These are phyloP conservation scores for Termitomyces sp. DNA, from an alignment of 768 basidiomycete species.

Conservation along the genomic window DNA sequence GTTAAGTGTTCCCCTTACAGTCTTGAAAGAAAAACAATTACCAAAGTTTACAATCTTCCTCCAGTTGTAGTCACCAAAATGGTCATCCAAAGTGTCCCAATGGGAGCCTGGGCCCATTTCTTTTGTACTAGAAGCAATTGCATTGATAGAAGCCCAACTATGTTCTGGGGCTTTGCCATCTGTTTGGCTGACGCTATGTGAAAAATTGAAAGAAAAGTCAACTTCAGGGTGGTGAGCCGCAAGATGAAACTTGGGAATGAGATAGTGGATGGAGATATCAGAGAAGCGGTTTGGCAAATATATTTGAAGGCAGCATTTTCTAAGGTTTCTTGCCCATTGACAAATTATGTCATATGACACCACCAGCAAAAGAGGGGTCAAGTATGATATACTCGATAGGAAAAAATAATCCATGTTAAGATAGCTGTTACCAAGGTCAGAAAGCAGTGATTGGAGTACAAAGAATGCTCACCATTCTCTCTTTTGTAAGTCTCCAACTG, in stretches of 20 bases:
- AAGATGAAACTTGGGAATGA: slow-evolving; percentile 27
- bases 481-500: background rate
- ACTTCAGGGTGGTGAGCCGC: slow-evolving; percentile 14
- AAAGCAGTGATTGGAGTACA: too few species aligned
- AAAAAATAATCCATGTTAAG: slow-evolving; percentile 21
- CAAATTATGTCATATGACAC: slow-evolving; percentile 24
- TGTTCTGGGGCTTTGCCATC: slow-evolving; percentile 14
- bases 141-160: slow-evolving; percentile 19
- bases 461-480: background rate
- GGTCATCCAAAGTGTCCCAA: slow-evolving; percentile 19
- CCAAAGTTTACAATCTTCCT: slow-evolving; percentile 11
- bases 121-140: slow-evolving; percentile 11
- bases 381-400: slow-evolving; percentile 10
- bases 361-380: slow-evolving; percentile 1
- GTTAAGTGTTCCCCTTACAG: too few species aligned
- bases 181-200: slow-evolving; percentile 12
- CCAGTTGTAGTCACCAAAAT: slow-evolving; percentile 21
- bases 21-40: background rate
- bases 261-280: background rate
- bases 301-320: slow-evolving; percentile 1
- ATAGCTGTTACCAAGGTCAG: slow-evolving; percentile 1
- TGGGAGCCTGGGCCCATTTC: slow-evolving; percentile 17
- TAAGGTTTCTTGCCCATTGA: slow-evolving; percentile 21
- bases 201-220: slow-evolving; percentile 19
- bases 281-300: background rate